These are phyloP conservation scores for Silene conica DNA, from an alignment of 148 eudicot genomes.

Conservation along the genomic window DNA sequence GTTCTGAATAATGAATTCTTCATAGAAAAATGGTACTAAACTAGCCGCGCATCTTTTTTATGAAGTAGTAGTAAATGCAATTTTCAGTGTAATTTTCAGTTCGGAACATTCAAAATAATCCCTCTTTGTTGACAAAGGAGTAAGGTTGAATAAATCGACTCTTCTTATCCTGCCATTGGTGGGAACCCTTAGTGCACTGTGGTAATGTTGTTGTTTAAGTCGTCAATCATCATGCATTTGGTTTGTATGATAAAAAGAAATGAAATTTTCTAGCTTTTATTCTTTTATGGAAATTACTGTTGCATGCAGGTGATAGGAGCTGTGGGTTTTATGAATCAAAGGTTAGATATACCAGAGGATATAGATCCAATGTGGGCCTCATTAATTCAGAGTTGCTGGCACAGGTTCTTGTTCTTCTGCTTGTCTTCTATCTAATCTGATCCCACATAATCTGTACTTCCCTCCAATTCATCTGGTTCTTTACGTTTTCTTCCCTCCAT, in stretches of 20 bases:
- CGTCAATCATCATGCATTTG: neutral
- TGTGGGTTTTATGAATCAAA: slow-evolving; percentile 91
- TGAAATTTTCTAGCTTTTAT: neutral
- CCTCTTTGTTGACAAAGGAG: too few species aligned
- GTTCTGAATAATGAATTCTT: too few species aligned
- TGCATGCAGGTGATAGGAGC: slow-evolving; percentile 77
- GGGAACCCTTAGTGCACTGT: neutral
- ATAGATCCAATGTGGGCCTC: slow-evolving; percentile 71
- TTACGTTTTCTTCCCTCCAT: neutral
- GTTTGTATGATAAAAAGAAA: neutral
- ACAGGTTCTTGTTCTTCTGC: slow-evolving; percentile 40
- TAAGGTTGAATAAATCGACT: too few species aligned
- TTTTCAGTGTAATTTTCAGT: too few species aligned
- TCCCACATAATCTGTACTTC: neutral
- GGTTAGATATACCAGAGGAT: slow-evolving; percentile 72
- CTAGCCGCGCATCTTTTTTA: too few species aligned
- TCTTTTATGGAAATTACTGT: neutral
- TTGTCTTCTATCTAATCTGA: neutral
- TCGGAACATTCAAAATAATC: too few species aligned
- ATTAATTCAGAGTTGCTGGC: slow-evolving; percentile 80
- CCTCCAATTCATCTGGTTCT: too few species aligned
- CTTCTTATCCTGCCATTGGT: neutral
- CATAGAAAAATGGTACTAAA: too few species aligned
- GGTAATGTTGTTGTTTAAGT: neutral
- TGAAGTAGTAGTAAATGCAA: too few species aligned